Evolutionary conservation across 2,329 filamentous ascomycete species (phyloP).

Genomic region (Ceratocystis cubensis): DNA sequence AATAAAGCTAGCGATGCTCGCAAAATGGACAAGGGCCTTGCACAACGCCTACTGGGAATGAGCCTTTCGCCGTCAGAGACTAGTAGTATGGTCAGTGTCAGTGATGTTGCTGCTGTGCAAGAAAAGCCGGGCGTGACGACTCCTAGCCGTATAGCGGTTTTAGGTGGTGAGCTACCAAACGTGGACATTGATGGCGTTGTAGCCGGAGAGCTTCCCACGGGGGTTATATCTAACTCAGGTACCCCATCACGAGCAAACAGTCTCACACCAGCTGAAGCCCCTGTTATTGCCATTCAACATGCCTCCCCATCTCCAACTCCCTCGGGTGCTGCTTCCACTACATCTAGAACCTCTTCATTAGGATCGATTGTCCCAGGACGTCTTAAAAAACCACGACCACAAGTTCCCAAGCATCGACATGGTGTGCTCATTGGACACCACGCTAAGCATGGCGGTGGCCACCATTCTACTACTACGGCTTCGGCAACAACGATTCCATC

Average conservation of each 20-base stretch:
- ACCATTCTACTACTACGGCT: background rate
- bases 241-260: conserved; percentile 12
- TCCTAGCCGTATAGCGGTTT: conserved; percentile 46
- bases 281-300: background rate
- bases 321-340: conserved; percentile 8
- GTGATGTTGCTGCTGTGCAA: conserved; percentile 64
- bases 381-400: conserved; percentile 39
- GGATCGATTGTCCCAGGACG: conserved; percentile 5
- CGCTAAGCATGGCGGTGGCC: conserved; percentile 17
- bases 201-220: conserved; percentile 18
- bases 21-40: conserved; percentile 33
- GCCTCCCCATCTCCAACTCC: conserved; percentile 3
- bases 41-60: conserved; percentile 55
- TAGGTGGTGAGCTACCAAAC: conserved; percentile 10
- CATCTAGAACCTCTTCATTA: conserved; percentile 4
- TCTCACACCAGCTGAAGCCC: conserved; percentile 8
- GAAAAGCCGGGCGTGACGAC: conserved; percentile 76
- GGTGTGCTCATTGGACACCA: conserved; percentile 34
- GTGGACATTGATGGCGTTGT: conserved; percentile 20
- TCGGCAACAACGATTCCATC: background rate
- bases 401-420: conserved; percentile 45
- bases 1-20: conserved; percentile 1
- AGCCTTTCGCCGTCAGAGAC: conserved; percentile 52
- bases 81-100: conserved; percentile 63
- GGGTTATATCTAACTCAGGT: conserved; percentile 3